A percentile compares a stretch with the other conserved stretches of the same genome.
Evolutionary conservation across 1,284 basidiomycete species (phyloP).

Genomic region (Leccinum angustisporum): DNA sequence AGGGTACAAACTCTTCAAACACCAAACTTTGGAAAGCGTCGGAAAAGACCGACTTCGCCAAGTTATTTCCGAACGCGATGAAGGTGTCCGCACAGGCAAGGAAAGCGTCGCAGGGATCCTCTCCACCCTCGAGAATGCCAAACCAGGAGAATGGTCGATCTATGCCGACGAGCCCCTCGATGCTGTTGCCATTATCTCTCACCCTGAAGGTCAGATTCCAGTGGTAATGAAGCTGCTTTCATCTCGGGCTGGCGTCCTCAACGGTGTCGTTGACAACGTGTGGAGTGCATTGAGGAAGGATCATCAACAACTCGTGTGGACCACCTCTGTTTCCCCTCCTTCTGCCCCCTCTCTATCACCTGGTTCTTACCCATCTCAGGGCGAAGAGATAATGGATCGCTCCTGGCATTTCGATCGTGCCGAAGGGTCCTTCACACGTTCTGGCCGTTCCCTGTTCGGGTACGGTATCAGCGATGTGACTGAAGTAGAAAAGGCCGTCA

Average conservation of each 20-base stretch:
- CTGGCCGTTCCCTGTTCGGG: slow-evolving; percentile 94
- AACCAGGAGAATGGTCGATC: slow-evolving; percentile 72
- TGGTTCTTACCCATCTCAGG: slow-evolving; percentile 34
- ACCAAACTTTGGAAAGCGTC: slow-evolving; percentile 77
- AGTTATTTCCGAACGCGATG: slow-evolving; percentile 92
- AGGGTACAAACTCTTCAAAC: slow-evolving; percentile 97
- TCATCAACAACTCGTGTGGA: slow-evolving; percentile 95
- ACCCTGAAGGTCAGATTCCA: slow-evolving; percentile 86
- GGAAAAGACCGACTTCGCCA: slow-evolving; percentile 93
- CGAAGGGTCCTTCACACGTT: slow-evolving; percentile 95
- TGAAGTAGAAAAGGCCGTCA: slow-evolving; percentile 88
- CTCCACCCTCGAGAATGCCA: slow-evolving; percentile 74
- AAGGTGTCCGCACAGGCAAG: slow-evolving; percentile 83
- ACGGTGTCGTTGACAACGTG: slow-evolving; percentile 96
- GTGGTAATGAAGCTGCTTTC: slow-evolving; percentile 93
- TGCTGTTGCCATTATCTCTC: slow-evolving; percentile 91
- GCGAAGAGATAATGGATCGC: slow-evolving; percentile 84
- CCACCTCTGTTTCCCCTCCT: slow-evolving; percentile 62
- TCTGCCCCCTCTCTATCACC: slow-evolving; percentile 11
- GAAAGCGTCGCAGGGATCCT: slow-evolving; percentile 91
- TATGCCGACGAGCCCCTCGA: slow-evolving; percentile 98
- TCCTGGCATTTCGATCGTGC: slow-evolving; percentile 99
- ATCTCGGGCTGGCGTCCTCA: slow-evolving; percentile 86
- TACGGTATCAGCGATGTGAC: slow-evolving; percentile 91
- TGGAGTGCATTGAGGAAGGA: slow-evolving; percentile 96